Evolutionary conservation across 2,329 filamentous ascomycete genomes (phyloP).

Genomic region (Epichloe coenophiala): DNA sequence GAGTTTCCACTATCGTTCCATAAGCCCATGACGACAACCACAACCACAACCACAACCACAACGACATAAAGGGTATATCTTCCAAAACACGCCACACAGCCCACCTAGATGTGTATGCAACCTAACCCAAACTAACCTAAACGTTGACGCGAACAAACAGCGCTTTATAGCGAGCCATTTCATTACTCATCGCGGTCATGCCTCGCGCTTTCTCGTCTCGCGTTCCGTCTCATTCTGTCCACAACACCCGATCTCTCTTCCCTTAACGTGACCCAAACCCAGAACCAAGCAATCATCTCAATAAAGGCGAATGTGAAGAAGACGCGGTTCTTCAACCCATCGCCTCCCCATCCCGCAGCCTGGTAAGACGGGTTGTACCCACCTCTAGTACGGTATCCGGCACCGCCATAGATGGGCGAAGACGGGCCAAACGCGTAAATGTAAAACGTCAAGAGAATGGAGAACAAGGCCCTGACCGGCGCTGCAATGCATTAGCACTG

Average conservation of each 20-base stretch:
- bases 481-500: constrained; percentile 20
- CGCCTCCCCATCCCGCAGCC: constrained; percentile 35
- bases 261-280: constrained; percentile 59
- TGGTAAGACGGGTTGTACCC: constrained; percentile 21
- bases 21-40: not conserved
- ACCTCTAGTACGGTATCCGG: constrained; percentile 10
- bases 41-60: not conserved
- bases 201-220: constrained; percentile 5
- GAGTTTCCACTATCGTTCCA: no score
- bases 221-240: constrained; percentile 21
- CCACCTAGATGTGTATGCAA: not conserved
- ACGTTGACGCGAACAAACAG: not conserved
- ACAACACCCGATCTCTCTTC: constrained; percentile 44
- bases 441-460: constrained; percentile 49
- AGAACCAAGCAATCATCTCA: constrained; percentile 78
- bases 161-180: not conserved
- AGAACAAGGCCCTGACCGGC: constrained; percentile 51
- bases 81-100: not conserved
- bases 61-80: not conserved
- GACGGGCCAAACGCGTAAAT: constrained; percentile 45
- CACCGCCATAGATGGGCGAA: constrained; percentile 32
- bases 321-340: constrained; percentile 68
- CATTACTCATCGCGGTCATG: constrained; percentile 1
- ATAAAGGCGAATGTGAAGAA: constrained; percentile 77
- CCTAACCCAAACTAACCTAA: not conserved